These are phyloP conservation scores for Arachis hypogaea DNA, from an alignment of 306 rosid genomes.

Conservation along the genomic window DNA sequence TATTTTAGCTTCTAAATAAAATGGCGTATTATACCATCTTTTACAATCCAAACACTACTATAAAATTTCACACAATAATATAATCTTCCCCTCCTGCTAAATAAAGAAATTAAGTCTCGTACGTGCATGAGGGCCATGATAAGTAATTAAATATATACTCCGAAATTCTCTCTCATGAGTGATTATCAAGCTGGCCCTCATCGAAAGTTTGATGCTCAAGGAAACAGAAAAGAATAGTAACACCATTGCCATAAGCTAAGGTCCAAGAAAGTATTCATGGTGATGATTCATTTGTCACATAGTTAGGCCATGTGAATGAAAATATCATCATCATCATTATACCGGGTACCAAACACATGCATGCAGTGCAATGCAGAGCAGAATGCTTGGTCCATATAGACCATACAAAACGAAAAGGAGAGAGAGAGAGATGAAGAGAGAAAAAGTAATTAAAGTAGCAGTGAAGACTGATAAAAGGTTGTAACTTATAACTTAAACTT, in stretches of 20 bases:
- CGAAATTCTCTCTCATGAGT: not conserved
- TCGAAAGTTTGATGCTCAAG: not conserved
- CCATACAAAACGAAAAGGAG: slow-evolving; percentile 4
- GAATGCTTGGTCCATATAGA: slow-evolving; percentile 10
- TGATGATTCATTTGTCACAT: not conserved
- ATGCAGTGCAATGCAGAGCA: slow-evolving; percentile 43
- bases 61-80: too few relatives aligned
- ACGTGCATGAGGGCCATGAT: slow-evolving; percentile 4
- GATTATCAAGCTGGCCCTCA: not conserved
- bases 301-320: not conserved
- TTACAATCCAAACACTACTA: too few relatives aligned
- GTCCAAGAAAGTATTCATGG: not conserved
- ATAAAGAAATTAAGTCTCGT: not conserved
- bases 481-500: slow-evolving; percentile 38
- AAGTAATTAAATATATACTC: not conserved
- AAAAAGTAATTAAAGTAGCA: not conserved
- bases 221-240: not conserved
- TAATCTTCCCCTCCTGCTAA: not conserved
- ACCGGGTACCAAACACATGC: slow-evolving; percentile 35
- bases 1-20: too few relatives aligned
- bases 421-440: not conserved
- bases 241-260: not conserved
- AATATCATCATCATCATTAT: slow-evolving; percentile 26
- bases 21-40: too few relatives aligned
- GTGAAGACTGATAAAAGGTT: slow-evolving; percentile 24